phyloP scores from a whole-genome alignment of 2,329 filamentous ascomycete genomes.

The Fusarium dlaminii region DNA sequence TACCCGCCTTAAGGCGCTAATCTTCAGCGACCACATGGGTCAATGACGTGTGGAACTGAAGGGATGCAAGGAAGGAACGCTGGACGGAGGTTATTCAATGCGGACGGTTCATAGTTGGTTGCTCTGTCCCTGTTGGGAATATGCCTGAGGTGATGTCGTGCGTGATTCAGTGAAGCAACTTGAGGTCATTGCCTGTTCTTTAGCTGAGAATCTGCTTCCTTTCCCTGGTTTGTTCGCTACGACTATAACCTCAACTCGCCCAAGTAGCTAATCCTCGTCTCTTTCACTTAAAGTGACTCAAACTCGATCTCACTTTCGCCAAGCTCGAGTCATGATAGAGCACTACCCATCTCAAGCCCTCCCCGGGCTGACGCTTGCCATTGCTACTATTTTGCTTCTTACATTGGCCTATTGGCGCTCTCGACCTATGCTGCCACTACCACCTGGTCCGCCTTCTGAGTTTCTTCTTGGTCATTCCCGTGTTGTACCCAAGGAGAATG shows the following conservation, averaged over 20 bases:
- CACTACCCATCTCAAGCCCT: conserved; percentile 4
- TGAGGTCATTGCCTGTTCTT: neutral
- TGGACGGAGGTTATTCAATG: neutral
- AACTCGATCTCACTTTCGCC: neutral
- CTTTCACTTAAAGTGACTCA: neutral
- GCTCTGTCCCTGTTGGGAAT: neutral
- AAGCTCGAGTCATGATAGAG: conserved; percentile 15
- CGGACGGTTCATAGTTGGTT: neutral
- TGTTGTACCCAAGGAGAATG: conserved; percentile 43
- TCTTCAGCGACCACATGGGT: neutral
- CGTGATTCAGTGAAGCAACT: neutral
- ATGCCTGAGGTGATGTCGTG: neutral
- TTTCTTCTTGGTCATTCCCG: conserved; percentile 42
- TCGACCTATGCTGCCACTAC: conserved; percentile 29
- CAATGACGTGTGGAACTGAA: neutral
- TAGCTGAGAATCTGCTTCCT: neutral
- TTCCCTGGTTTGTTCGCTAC: neutral
- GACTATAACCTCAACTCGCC: neutral
- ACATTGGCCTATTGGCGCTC: conserved; percentile 5
- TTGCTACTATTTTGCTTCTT: conserved; percentile 7
- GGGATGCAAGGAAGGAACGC: neutral
- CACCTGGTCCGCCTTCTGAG: conserved; percentile 43
- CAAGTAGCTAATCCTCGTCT: neutral
- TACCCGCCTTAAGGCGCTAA: neutral
- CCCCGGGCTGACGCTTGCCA: conserved; percentile 7